These are phyloP conservation scores for Cladosporium sp. DNA, from an alignment of 2,329 filamentous ascomycete genomes.

Conservation along the genomic window DNA sequence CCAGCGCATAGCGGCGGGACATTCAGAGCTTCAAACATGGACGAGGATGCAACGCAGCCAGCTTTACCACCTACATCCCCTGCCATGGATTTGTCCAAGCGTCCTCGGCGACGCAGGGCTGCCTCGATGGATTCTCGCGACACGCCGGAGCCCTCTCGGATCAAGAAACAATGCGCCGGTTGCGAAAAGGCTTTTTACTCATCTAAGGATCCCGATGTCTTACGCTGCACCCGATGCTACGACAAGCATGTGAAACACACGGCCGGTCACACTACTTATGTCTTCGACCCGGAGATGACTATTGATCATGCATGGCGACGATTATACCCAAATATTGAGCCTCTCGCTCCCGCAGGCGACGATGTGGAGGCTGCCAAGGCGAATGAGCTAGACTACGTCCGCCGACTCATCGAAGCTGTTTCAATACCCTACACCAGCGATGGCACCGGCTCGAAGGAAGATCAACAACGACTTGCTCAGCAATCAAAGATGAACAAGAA, in stretches of 20 bases:
- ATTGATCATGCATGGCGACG: neutral
- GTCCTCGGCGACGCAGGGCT: neutral
- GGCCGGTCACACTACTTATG: constrained; percentile 17
- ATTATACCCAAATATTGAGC: constrained; percentile 9
- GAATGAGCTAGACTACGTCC: constrained; percentile 9
- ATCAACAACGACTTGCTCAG: constrained; percentile 17
- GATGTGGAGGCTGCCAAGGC: neutral
- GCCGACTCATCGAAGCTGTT: constrained; percentile 12
- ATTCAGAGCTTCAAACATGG: neutral
- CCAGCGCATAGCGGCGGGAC: neutral
- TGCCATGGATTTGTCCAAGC: neutral
- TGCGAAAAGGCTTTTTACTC: constrained; percentile 19
- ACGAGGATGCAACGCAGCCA: neutral
- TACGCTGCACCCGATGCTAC: constrained; percentile 19
- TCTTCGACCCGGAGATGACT: constrained; percentile 7
- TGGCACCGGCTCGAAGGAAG: constrained; percentile 10
- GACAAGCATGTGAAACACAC: constrained; percentile 21
- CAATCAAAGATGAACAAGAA: constrained; percentile 22
- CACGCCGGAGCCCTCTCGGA: constrained; percentile 1
- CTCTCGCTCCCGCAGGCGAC: constrained; percentile 3
- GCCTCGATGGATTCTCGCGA: neutral
- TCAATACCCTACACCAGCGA: constrained; percentile 15
- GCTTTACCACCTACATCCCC: neutral
- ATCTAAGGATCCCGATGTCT: constrained; percentile 10
- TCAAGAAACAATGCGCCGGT: constrained; percentile 17